These are phyloP conservation scores for Paragyromitra xinjiangensis DNA, from an alignment of 495 filamentous ascomycete genomes.

Conservation along the genomic window DNA sequence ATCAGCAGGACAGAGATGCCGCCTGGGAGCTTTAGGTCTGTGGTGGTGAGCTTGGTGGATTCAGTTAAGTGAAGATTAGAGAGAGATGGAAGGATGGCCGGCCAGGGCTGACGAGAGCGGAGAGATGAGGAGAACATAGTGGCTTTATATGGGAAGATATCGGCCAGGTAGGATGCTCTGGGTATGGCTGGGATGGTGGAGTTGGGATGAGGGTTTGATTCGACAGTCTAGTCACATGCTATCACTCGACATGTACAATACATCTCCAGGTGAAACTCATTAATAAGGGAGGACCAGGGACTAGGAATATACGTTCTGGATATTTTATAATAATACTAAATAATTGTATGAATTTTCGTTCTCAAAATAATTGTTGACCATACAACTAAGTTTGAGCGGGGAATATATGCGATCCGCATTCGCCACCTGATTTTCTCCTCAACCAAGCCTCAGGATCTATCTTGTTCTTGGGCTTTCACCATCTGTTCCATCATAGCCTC, in stretches of 20 bases:
- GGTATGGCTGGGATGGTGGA: not conserved
- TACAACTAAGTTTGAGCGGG: not conserved
- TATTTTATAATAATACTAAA: not conserved
- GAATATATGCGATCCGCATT: not conserved
- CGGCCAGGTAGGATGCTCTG: not conserved
- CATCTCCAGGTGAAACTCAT: not conserved
- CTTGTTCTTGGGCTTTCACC: not conserved
- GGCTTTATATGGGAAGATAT: no score
- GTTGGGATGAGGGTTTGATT: not conserved
- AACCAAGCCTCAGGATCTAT: not conserved
- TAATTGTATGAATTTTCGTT: not conserved
- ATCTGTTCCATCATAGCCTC: slow-evolving; percentile 49
- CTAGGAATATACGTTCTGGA: no score
- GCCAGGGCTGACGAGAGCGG: slow-evolving; percentile 29
- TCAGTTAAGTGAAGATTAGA: not conserved
- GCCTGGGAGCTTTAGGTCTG: slow-evolving; percentile 21
- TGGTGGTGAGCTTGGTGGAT: slow-evolving; percentile 7
- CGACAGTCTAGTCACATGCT: not conserved
- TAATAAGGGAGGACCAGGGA: no score
- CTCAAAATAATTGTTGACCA: not conserved
- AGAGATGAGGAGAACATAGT: slow-evolving; percentile 27
- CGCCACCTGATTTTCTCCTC: not conserved
- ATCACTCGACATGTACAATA: not conserved
- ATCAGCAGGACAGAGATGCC: slow-evolving; percentile 32
- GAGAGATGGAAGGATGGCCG: slow-evolving; percentile 4